phyloP scores from a whole-genome alignment of 192 early-diverging fungal species.

The Rhizoclosmatium sp. region DNA sequence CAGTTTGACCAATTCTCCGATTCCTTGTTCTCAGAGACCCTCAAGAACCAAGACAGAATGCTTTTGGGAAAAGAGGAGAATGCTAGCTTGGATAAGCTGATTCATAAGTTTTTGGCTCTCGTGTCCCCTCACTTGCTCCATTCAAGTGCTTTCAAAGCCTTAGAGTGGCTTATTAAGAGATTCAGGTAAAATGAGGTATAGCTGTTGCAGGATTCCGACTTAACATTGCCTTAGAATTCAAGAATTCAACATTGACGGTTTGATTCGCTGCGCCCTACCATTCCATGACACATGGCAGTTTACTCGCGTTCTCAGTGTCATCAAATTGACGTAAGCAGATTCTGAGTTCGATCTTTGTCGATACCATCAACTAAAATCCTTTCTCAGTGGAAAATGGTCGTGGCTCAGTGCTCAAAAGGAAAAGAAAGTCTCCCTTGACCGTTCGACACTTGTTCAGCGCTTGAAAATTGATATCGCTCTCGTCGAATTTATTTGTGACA shows the following conservation, averaged over 20 bases:
- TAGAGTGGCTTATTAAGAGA: constrained; percentile 93
- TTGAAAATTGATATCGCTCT: constrained; percentile 73
- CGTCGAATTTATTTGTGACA: constrained; percentile 80
- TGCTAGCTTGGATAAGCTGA: constrained; percentile 76
- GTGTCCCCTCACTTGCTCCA: constrained; percentile 86
- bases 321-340: constrained; percentile 67
- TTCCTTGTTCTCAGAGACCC: constrained; percentile 80
- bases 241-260: constrained; percentile 82
- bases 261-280: constrained; percentile 83
- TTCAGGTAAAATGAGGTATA: constrained; percentile 58
- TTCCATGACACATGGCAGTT: constrained; percentile 95
- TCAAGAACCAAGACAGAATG: constrained; percentile 81
- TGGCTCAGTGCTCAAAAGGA: constrained; percentile 68
- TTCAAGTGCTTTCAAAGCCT: constrained; percentile 79
- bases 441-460: constrained; percentile 73
- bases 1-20: constrained; percentile 70
- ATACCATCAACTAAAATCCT: background rate
- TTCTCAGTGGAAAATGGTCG: constrained; percentile 46
- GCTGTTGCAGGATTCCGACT: background rate
- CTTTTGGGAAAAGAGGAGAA: constrained; percentile 83
- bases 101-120: constrained; percentile 75
- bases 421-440: constrained; percentile 66
- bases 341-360: background rate
- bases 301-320: constrained; percentile 78
- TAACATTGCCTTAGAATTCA: constrained; percentile 61